Evolutionary conservation across 768 basidiomycete genomes (phyloP), one percentile per base, ranked within the genome.

Genomic region (Mycena belliarum): DNA sequence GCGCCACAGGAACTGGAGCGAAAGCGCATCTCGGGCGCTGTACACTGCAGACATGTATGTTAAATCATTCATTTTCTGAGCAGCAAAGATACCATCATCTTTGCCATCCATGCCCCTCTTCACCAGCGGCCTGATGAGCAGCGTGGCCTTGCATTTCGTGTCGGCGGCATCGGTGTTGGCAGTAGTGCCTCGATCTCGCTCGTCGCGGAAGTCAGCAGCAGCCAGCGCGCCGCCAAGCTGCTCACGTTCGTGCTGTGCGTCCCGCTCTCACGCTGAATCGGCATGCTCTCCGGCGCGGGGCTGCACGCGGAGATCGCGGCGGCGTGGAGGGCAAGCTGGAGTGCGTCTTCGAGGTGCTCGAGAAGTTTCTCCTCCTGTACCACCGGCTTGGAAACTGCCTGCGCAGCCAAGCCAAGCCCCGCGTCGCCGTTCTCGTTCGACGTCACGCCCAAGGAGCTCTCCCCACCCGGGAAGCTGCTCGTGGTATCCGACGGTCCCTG

Each of bases 201-300:
- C 38, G 68, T 79, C 61, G 60, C 68, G n/a, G 63, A 54, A 24
- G 61, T 58, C 18, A 66, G 68, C 24, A 57, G 51, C 6, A 63
- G 65, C 37, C 56, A 57, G 26, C 54, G 53, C 26, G 55, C 45
- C 10, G 63, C 44, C 11, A 63, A 60, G 44, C 65, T 71, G 28
- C 69, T 65, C 38, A 76, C 79, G n/a, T 85, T 82, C 61, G 69
- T 85, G n/a, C 78, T 96, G 42, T 88, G 85, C 63, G 71, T 85
- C 38, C 89, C 94, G 0, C 75, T 98, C 12, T 94, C 93, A 15
- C 87, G 93, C 63, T 87, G 87, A 70, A 84, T 97, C 59, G 86
- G 92, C 62, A 80, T 83, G 6, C 74, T 95, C 49, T 90, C 92
- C 2, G 71, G 75, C 4, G 81, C 80, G 0, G 88, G 87, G 2